Conservation (phyloP, 352 stramenopile species). For the Globisporangium paddicum region DNA sequence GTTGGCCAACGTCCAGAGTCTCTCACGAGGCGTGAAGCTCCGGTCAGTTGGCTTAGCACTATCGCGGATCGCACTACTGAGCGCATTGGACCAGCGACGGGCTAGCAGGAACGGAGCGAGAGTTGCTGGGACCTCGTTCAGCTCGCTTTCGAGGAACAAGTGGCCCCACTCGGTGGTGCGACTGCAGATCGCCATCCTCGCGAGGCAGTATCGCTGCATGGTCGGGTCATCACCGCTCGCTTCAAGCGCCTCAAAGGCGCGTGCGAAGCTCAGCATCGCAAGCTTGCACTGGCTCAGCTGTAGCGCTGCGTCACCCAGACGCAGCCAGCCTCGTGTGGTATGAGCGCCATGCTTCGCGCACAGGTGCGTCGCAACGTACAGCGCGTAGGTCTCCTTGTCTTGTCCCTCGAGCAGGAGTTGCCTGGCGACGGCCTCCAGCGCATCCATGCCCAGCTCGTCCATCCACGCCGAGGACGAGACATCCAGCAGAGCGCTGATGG, state of each 20-base stretch:
- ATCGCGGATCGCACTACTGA: background rate
- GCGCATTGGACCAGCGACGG: conserved; percentile 19
- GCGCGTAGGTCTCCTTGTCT: conserved; percentile 12
- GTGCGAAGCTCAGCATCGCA: conserved; percentile 33
- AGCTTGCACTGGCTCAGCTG: conserved; percentile 21
- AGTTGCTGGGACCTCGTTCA: conserved; percentile 20
- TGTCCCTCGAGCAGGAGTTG: conserved; percentile 25
- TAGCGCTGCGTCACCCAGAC: conserved; percentile 28
- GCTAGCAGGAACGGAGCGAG: conserved; percentile 16
- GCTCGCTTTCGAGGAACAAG: conserved; percentile 23
- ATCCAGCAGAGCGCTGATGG: conserved; percentile 22
- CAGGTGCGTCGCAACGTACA: conserved; percentile 25
- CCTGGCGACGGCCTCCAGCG: conserved; percentile 25
- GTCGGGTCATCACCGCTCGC: background rate
- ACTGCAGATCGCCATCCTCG: conserved; percentile 16
- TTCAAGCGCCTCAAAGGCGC: conserved; percentile 3
- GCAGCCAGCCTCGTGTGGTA: conserved; percentile 26
- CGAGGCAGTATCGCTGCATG: conserved; percentile 20
- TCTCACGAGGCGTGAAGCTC: background rate
- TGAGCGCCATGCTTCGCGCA: conserved; percentile 10
- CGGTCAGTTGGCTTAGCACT: background rate
- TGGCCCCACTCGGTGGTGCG: conserved; percentile 27
- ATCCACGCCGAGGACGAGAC: conserved; percentile 6
- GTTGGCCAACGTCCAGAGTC: conserved; percentile 4
- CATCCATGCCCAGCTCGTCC: conserved; percentile 17